phyloP scores from a whole-genome alignment of 1,139 yeast genomes.

The Pichia sp. region DNA sequence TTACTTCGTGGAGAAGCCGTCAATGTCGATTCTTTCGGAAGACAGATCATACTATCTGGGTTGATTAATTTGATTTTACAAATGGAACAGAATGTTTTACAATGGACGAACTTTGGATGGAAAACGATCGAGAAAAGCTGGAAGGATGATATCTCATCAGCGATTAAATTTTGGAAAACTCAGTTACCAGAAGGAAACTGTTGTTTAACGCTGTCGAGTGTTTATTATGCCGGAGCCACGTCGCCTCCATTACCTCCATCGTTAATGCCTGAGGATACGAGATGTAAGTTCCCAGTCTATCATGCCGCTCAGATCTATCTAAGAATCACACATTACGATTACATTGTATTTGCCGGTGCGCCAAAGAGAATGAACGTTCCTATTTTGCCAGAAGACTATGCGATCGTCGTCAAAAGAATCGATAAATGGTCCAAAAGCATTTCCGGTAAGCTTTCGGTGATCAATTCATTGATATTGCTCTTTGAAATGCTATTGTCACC shows the following conservation, averaged over 20 bases:
- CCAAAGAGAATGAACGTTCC: constrained; percentile 74
- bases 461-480: constrained; percentile 56
- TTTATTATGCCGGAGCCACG: constrained; percentile 12
- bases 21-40: constrained; percentile 41
- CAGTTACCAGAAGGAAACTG: constrained; percentile 22
- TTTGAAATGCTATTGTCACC: constrained; percentile 54
- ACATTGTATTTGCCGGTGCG: constrained; percentile 75
- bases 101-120: constrained; percentile 31
- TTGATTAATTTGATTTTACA: constrained; percentile 62
- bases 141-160: constrained; percentile 59
- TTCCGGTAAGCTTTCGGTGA: constrained; percentile 43
- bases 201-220: constrained; percentile 18
- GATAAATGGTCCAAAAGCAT: constrained; percentile 45
- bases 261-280: constrained; percentile 29
- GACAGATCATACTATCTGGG: constrained; percentile 65
- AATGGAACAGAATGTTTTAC: constrained; percentile 51
- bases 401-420: constrained; percentile 48
- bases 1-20: constrained; percentile 49
- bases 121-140: constrained; percentile 43
- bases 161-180: constrained; percentile 55
- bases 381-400: constrained; percentile 54
- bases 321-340: constrained; percentile 66
- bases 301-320: constrained; percentile 70
- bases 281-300: constrained; percentile 55
- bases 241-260: constrained; percentile 16